phyloP scores from a whole-genome alignment of 2,329 filamentous ascomycete genomes.

The Aphanoascus verrucosus region DNA sequence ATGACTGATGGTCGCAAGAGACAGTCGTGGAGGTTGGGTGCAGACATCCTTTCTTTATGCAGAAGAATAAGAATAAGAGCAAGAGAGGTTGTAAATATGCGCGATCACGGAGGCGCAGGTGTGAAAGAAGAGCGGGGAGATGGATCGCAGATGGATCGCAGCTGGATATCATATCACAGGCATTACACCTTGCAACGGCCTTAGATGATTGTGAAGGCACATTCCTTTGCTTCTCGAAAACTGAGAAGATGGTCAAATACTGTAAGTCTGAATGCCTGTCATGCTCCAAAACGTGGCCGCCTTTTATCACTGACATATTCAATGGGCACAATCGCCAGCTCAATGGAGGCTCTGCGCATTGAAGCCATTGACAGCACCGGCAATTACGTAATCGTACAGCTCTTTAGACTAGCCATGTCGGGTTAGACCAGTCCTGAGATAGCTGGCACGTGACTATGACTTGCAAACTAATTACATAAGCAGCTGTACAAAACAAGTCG shows the following conservation, averaged over 20 bases:
- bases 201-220: not conserved
- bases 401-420: no score
- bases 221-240: not conserved
- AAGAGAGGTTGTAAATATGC: not conserved
- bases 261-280: not conserved
- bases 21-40: constrained; percentile 54
- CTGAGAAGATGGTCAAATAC: not conserved
- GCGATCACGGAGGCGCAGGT: not conserved
- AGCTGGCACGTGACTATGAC: no score
- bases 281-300: not conserved
- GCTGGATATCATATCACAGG: constrained; percentile 2
- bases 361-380: not conserved
- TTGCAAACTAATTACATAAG: no score
- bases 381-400: no score
- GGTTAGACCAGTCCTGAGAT: no score
- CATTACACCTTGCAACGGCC: not conserved
- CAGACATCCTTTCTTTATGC: constrained; percentile 4
- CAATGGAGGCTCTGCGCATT: not conserved
- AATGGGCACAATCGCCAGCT: not conserved
- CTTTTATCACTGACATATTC: not conserved
- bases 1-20: constrained; percentile 78
- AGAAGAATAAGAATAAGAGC: not conserved
- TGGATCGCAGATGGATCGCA: not conserved
- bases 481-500: no score
- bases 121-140: not conserved